These are phyloP conservation scores for Bonia amplexicaulis DNA, from an alignment of 176 grass and related monocot species.

Conservation along the genomic window DNA sequence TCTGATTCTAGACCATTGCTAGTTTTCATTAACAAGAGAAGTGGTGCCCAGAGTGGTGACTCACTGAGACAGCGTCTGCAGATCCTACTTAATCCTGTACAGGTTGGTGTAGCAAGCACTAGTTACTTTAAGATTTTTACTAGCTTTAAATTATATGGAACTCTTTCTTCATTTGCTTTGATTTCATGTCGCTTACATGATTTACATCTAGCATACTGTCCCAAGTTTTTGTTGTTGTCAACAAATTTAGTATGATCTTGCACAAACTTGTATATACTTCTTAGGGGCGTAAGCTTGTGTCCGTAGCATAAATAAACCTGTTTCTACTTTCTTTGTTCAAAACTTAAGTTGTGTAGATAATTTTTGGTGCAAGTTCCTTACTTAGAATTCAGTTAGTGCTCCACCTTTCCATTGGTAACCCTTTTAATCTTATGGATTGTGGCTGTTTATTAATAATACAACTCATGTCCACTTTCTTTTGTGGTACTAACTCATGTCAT, in stretches of 20 bases:
- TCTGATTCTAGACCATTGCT: conserved; percentile 72
- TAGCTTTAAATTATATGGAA: conserved; percentile 7
- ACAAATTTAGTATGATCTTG: not conserved
- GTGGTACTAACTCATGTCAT: no score
- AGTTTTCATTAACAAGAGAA: conserved; percentile 94
- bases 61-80: conserved; percentile 66
- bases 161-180: conserved; percentile 14
- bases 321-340: not conserved
- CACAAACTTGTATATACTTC: not conserved
- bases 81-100: conserved; percentile 85
- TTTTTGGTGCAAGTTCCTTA: not conserved
- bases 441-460: not conserved
- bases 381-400: not conserved
- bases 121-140: not conserved
- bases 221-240: not conserved
- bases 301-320: not conserved
- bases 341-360: not conserved
- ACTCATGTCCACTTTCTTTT: not conserved
- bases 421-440: not conserved
- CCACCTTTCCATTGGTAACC: not conserved
- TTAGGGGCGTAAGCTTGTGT: not conserved
- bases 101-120: conserved; percentile 43
- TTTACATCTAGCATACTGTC: not conserved
- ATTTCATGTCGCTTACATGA: not conserved
- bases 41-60: conserved; percentile 68